phyloP scores from a whole-genome alignment of 2,329 filamentous ascomycete genomes.

The Trichoderma lentiforme region DNA sequence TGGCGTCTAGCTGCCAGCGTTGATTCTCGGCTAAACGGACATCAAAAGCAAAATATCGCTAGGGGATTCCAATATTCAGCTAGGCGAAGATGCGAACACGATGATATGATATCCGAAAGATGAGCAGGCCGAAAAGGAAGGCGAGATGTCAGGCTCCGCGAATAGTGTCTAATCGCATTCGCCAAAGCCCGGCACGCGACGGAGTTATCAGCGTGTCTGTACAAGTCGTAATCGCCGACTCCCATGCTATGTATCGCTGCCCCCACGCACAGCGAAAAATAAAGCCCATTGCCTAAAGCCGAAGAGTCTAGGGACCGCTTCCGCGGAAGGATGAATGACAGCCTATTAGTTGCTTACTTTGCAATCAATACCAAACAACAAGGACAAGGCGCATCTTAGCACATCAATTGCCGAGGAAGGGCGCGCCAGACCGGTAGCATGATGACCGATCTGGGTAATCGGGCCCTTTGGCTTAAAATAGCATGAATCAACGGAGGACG shows the following conservation, averaged over 20 bases:
- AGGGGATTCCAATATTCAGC: neutral
- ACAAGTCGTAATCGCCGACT: neutral
- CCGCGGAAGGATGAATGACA: neutral
- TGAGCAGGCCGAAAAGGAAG: neutral
- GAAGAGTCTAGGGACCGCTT: neutral
- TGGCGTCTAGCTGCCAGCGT: neutral
- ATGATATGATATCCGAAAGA: neutral
- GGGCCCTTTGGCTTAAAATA: neutral
- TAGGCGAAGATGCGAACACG: neutral
- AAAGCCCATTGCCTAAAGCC: neutral
- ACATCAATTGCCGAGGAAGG: neutral
- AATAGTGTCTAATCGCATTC: neutral
- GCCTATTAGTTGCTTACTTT: neutral
- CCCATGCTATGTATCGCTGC: neutral
- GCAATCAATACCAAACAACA: neutral
- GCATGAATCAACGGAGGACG: neutral
- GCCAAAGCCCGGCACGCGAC: neutral
- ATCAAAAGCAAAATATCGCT: neutral
- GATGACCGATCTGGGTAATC: neutral
- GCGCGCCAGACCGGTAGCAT: slow-evolving; percentile 1
- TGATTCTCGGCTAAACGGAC: neutral
- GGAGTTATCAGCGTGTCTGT: neutral
- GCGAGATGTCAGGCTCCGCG: neutral
- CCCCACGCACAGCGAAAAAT: neutral
- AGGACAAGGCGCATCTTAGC: neutral